These are phyloP conservation scores for Forsythia suspensa DNA, from an alignment of 257 asterid species.

Conservation along the genomic window DNA sequence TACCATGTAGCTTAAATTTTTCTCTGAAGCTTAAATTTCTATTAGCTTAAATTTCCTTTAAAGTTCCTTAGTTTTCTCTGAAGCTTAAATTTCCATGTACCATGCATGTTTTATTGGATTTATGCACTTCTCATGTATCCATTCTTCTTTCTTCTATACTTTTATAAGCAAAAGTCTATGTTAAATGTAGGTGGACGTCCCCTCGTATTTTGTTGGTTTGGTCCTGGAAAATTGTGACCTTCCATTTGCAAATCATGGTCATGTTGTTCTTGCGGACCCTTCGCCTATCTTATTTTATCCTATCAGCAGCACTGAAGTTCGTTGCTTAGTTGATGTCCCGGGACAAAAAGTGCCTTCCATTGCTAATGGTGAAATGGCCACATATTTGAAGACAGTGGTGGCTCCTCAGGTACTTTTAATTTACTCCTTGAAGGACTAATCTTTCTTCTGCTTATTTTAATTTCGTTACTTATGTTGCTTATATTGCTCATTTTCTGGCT, in stretches of 20 bases:
- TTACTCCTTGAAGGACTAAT: neutral
- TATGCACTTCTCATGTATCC: neutral
- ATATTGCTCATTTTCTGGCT: neutral
- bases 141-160: neutral
- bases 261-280: conserved; percentile 38
- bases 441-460: neutral
- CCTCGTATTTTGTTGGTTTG: conserved; percentile 38
- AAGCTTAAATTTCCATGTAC: neutral
- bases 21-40: neutral
- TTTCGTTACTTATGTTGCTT: neutral
- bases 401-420: conserved; percentile 33
- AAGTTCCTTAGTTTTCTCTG: neutral
- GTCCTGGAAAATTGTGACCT: conserved; percentile 36
- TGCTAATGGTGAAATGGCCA: conserved; percentile 35
- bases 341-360: conserved; percentile 43
- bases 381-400: conserved; percentile 30
- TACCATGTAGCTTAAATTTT: no score
- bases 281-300: conserved; percentile 38
- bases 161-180: neutral
- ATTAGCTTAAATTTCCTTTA: no score
- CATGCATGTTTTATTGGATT: neutral
- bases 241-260: conserved; percentile 36
- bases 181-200: conserved; percentile 30
- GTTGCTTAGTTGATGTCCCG: conserved; percentile 41
- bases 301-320: conserved; percentile 35